Evolutionary conservation across 768 basidiomycete genomes (phyloP).

Genomic region (Tephrocybe sp.): DNA sequence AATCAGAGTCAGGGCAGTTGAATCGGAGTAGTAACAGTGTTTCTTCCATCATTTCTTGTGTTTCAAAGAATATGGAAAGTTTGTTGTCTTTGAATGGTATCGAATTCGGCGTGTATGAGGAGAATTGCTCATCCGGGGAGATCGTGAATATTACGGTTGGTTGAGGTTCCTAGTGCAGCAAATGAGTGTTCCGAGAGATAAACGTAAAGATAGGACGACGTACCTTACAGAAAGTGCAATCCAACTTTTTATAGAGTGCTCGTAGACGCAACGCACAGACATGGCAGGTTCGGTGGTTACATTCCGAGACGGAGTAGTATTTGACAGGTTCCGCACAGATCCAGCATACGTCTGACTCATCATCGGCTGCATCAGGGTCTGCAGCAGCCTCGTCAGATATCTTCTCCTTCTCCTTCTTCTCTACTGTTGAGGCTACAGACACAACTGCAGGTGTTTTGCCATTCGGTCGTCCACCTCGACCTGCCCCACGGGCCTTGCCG

Average conservation of each 20-base stretch:
- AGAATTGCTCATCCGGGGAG: constrained; percentile 61
- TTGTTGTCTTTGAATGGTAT: constrained; percentile 71
- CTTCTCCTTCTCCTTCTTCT: constrained; percentile 1
- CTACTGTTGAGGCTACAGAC: neutral
- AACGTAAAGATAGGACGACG: constrained; percentile 20
- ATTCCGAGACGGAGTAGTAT: constrained; percentile 85
- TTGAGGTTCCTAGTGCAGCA: constrained; percentile 78
- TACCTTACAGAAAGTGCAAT: constrained; percentile 98
- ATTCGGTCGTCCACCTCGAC: constrained; percentile 13
- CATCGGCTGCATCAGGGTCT: constrained; percentile 29
- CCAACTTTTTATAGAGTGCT: constrained; percentile 89
- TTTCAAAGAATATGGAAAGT: constrained; percentile 84
- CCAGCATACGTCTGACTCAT: constrained; percentile 66
- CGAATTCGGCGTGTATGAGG: constrained; percentile 52
- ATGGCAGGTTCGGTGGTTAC: constrained; percentile 95
- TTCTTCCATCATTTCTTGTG: constrained; percentile 92
- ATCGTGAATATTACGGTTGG: constrained; percentile 71
- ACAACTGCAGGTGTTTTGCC: neutral
- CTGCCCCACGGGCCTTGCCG: constrained; percentile 13
- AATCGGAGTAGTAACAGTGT: constrained; percentile 88
- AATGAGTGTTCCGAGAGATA: too few species aligned
- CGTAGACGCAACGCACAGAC: constrained; percentile 87
- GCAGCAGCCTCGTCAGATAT: neutral
- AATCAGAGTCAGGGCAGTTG: constrained; percentile 88
- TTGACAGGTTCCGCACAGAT: constrained; percentile 95